phyloP scores from a whole-genome alignment of 2,329 filamentous ascomycete species.

The Epichloe uncinata region DNA sequence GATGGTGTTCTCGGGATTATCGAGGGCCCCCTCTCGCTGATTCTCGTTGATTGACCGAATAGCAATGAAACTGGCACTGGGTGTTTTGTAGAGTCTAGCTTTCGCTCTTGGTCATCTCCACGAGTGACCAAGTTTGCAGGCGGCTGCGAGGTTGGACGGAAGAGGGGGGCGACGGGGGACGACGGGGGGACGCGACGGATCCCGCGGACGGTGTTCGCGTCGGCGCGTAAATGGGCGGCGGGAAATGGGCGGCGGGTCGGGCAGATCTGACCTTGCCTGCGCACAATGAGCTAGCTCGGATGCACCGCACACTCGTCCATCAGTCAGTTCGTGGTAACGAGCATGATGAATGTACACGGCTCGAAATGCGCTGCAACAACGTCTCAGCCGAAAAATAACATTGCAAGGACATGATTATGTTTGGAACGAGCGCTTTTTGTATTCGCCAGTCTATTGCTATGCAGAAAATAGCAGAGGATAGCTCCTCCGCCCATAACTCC shows the following conservation, averaged over 20 bases:
- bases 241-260: neutral
- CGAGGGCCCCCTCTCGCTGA: no score
- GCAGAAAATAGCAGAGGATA: neutral
- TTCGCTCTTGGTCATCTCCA: no score
- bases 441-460: slow-evolving; percentile 5
- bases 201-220: neutral
- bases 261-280: no score
- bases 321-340: no score
- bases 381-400: neutral
- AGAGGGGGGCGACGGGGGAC: neutral
- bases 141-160: neutral
- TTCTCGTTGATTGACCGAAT: no score
- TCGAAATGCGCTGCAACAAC: neutral
- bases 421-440: slow-evolving; percentile 3
- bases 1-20: no score
- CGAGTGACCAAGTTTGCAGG: neutral
- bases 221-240: neutral
- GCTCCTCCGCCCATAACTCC: neutral
- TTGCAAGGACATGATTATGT: neutral
- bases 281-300: no score
- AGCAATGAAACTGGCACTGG: neutral
- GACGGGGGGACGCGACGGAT: neutral
- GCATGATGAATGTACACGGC: no score
- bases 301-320: no score
- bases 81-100: no score